Evolutionary conservation across 169 alveolate species (phyloP).

Genomic region (Plasmodium inui): DNA sequence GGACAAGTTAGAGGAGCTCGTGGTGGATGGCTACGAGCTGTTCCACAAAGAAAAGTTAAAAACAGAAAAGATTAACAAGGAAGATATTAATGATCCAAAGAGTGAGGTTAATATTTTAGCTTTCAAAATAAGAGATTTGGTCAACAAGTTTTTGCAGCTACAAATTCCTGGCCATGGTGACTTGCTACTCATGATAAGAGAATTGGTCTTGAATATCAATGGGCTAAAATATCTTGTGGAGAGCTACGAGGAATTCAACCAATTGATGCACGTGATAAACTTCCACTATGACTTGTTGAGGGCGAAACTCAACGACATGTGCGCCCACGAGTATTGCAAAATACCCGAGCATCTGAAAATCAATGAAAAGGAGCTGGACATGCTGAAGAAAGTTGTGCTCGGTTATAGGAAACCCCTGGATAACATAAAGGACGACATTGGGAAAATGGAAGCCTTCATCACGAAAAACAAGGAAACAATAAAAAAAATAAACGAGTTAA

Average conservation of each 20-base stretch:
- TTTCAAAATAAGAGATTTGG: background rate
- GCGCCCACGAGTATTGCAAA: conserved; percentile 8
- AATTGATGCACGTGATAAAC: conserved; percentile 28
- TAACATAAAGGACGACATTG: conserved; percentile 34
- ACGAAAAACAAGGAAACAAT: conserved; percentile 1
- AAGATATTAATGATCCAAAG: background rate
- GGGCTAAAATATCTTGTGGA: conserved; percentile 54
- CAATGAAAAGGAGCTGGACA: conserved; percentile 6
- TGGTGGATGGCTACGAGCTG: conserved; percentile 18
- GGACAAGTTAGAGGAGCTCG: conserved; percentile 11
- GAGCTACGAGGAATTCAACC: conserved; percentile 50
- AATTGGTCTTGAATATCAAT: background rate
- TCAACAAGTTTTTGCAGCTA: background rate
- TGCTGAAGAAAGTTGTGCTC: conserved; percentile 33
- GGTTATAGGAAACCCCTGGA: conserved; percentile 62
- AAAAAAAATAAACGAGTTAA: background rate
- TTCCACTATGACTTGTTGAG: conserved; percentile 56
- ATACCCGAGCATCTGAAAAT: conserved; percentile 57
- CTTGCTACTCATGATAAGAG: background rate
- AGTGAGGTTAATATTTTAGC: background rate
- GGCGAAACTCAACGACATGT: conserved; percentile 37
- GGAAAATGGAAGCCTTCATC: conserved; percentile 19
- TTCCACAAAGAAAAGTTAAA: conserved; percentile 20
- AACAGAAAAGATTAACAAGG: background rate
- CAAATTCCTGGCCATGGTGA: background rate